Base-by-base conservation (phyloP, 2,329 filamentous ascomycete genomes). In the Nothopassalora personata region DNA sequence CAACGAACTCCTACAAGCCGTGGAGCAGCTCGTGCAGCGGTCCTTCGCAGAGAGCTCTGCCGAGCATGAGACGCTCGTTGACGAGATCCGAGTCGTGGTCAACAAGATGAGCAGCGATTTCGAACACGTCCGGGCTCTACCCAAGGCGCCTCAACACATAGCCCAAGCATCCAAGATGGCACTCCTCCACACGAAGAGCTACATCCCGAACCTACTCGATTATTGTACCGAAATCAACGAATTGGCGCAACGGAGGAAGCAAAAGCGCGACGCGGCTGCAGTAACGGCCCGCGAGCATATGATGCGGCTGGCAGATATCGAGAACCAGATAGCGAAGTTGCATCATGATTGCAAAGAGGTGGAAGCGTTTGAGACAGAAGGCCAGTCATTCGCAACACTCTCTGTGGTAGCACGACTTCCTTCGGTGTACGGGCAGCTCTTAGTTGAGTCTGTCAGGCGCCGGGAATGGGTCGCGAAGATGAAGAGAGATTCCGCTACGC, bases 391-490 rank as follows among this genome's bases (percentile, higher is more conserved):
- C 71, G 88, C 96, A 63, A 83, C 90, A 45, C 80, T 99, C 23
- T 86, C 87, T 18, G 80, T 90, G 23, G 87, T 97, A 36, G 87
- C 92, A 47, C 86, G 92, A 63, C 82, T 97, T 31, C 94, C 94
- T 0, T 87, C 88, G 58, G 86, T 96, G 67, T 99, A 97, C 72
- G 92, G 92, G 0, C 92, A 91, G 2, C 89, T 96, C 59, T 79
- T 96, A 19, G 84, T 90, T 3, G 94, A 99, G 74, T 88, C 91
- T 15, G 85, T 97, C 45, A 85, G 90, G 58, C 86, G 94, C 23
- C 86, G 86, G 34, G 92, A 97, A 75, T 99, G 94, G 92, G 85
- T 84, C 11, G 90, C 96, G 54, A 96, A 96, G 74, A 88, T 97
- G 73, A 90, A 88, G 71, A 83, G 84, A 2, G 94, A 97, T 68